phyloP scores from a whole-genome alignment of 1,284 basidiomycete species.

The Malassezia globosa region DNA sequence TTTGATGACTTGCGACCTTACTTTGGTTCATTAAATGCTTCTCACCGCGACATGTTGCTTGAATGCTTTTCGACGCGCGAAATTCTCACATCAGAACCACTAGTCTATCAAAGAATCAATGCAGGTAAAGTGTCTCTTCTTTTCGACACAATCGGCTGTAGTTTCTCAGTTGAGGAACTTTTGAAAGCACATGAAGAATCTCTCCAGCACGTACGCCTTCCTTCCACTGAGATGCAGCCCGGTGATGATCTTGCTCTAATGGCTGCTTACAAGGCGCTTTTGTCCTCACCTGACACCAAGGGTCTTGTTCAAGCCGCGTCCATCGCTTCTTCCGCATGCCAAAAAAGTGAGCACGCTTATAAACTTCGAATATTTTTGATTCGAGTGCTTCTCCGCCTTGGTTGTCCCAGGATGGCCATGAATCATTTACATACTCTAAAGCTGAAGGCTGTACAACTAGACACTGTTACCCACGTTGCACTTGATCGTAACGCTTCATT shows the following conservation, averaged over 20 bases:
- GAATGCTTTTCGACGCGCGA: not conserved
- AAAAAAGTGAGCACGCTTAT: constrained; percentile 6
- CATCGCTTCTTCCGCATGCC: not conserved
- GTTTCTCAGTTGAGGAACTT: not conserved
- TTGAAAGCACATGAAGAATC: not conserved
- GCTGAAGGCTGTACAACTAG: constrained; percentile 8
- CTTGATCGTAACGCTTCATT: constrained; percentile 12
- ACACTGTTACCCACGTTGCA: constrained; percentile 9
- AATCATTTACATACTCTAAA: constrained; percentile 6
- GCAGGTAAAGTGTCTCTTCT: constrained; percentile 1
- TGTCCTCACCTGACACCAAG: not conserved
- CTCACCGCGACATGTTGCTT: too few species aligned
- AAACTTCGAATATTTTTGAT: constrained; percentile 4
- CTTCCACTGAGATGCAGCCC: constrained; percentile 16
- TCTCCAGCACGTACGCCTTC: constrained; percentile 1
- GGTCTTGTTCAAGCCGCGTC: not conserved
- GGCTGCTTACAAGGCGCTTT: not conserved
- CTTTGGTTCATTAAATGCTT: not conserved
- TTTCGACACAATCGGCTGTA: not conserved
- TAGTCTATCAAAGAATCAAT: constrained; percentile 4
- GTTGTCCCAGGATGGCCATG: not conserved
- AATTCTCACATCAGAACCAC: not conserved
- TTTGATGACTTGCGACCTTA: constrained; percentile 14
- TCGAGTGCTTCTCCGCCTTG: constrained; percentile 9
- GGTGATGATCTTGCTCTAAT: constrained; percentile 14